Evolutionary conservation across 805 yeast genomes (phyloP).

Genomic region (Yarrowia yakushimensis): DNA sequence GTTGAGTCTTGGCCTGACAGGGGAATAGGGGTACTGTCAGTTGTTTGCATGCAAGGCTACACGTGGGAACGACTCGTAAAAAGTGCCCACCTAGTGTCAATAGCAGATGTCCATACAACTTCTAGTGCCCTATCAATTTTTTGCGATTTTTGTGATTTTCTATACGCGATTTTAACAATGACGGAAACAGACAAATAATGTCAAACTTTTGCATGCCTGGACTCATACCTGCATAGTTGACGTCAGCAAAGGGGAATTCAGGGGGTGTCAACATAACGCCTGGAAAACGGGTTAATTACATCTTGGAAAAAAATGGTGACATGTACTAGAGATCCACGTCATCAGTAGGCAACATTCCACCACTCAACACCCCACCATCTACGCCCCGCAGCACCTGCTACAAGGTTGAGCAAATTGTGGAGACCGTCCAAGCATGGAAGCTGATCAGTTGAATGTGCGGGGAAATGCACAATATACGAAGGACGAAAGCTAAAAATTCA

Average conservation of each 20-base stretch:
- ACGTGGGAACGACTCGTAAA: no score
- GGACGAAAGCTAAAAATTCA: neutral
- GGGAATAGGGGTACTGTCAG: no score
- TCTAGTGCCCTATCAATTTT: neutral
- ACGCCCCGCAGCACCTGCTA: no score
- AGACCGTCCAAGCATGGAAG: slow-evolving; percentile 18
- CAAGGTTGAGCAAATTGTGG: neutral
- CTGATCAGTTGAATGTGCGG: slow-evolving; percentile 19
- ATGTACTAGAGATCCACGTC: no score
- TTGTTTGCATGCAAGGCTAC: no score
- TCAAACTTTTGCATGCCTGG: neutral
- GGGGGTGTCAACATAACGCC: neutral
- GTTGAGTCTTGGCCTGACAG: neutral
- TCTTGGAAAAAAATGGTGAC: neutral
- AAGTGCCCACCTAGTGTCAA: no score
- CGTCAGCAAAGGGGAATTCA: neutral
- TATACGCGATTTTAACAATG: slow-evolving; percentile 3
- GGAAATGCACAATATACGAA: slow-evolving; percentile 5
- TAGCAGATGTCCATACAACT: neutral
- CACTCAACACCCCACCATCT: no score
- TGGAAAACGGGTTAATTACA: no score
- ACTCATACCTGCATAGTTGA: neutral
- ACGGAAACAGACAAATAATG: slow-evolving; percentile 10
- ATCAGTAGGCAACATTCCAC: no score
- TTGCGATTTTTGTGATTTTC: neutral